Percentiles rank a stretch among this genome's conserved stretches.
These are phyloP conservation scores for Chrysosphaeria jannelii DNA, from an alignment of 2,329 filamentous ascomycete genomes.

Conservation along the genomic window DNA sequence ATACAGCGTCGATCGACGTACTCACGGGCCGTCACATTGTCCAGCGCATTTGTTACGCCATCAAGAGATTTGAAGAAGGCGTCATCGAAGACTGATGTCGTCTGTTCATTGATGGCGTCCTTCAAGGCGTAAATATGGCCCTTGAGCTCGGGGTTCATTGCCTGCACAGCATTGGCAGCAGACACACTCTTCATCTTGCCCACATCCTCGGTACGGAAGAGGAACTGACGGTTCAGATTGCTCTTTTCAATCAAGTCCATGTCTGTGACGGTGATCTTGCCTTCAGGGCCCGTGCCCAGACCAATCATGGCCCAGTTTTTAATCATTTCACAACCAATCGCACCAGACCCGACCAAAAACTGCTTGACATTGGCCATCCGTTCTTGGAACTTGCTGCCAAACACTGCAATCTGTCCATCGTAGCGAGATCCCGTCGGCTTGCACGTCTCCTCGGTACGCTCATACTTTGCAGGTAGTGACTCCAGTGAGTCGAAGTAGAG, in stretches of 20 bases:
- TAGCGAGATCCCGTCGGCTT: constrained; percentile 64
- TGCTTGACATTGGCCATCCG: constrained; percentile 75
- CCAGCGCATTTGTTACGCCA: constrained; percentile 83
- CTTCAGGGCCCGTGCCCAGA: constrained; percentile 59
- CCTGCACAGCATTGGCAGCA: constrained; percentile 63
- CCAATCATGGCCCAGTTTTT: constrained; percentile 99
- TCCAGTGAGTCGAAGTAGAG: constrained; percentile 97
- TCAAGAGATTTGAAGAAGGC: constrained; percentile 68
- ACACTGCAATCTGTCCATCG: constrained; percentile 90
- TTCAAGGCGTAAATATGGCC: constrained; percentile 65
- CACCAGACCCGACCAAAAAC: constrained; percentile 85
- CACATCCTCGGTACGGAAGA: constrained; percentile 82
- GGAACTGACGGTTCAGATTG: constrained; percentile 88
- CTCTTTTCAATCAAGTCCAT: constrained; percentile 99
- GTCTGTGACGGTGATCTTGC: constrained; percentile 77
- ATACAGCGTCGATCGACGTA: constrained; percentile 92
- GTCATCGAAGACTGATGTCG: constrained; percentile 84
- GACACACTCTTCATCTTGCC: constrained; percentile 91
- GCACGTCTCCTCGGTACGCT: constrained; percentile 64
- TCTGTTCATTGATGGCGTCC: constrained; percentile 74
- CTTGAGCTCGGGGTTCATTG: constrained; percentile 79
- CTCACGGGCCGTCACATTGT: constrained; percentile 89
- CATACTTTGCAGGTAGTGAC: constrained; percentile 47
- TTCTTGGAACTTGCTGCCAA: constrained; percentile 77
- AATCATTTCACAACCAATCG: constrained; percentile 95